These are phyloP conservation scores for Arabidopsis lyrata DNA, from an alignment of 441 rosid species.

Conservation along the genomic window DNA sequence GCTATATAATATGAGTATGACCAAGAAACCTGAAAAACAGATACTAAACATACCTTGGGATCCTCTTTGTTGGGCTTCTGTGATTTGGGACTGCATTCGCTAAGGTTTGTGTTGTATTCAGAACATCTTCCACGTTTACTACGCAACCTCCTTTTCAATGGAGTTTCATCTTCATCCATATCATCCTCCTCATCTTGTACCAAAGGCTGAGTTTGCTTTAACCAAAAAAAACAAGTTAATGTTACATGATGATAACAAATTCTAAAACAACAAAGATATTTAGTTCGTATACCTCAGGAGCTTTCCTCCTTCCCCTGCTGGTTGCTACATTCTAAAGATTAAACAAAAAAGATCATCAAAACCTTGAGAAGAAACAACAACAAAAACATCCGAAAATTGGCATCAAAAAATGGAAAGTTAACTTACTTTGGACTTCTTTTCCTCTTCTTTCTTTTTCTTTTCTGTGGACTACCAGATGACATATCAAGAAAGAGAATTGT, in stretches of 20 bases:
- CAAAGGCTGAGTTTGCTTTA: slow-evolving; percentile 5
- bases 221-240: neutral
- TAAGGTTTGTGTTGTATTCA: neutral
- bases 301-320: slow-evolving; percentile 28
- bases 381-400: neutral
- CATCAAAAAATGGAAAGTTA: neutral
- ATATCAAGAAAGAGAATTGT: neutral
- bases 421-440: slow-evolving; percentile 6
- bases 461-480: slow-evolving; percentile 1
- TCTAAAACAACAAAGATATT: neutral
- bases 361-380: slow-evolving; percentile 9
- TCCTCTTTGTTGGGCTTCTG: neutral
- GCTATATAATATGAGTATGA: neutral
- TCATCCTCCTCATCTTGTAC: slow-evolving; percentile 10
- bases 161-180: neutral
- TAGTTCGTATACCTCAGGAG: slow-evolving; percentile 46
- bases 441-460: slow-evolving; percentile 6
- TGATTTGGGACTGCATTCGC: neutral
- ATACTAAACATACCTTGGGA: neutral
- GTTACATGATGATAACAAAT: slow-evolving; percentile 9
- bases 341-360: slow-evolving; percentile 11
- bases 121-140: neutral
- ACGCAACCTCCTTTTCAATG: slow-evolving; percentile 13
- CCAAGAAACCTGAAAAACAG: neutral
- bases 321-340: slow-evolving; percentile 47